phyloP scores from a whole-genome alignment of 176 grass and related monocot species.

The Musa beccarii region DNA sequence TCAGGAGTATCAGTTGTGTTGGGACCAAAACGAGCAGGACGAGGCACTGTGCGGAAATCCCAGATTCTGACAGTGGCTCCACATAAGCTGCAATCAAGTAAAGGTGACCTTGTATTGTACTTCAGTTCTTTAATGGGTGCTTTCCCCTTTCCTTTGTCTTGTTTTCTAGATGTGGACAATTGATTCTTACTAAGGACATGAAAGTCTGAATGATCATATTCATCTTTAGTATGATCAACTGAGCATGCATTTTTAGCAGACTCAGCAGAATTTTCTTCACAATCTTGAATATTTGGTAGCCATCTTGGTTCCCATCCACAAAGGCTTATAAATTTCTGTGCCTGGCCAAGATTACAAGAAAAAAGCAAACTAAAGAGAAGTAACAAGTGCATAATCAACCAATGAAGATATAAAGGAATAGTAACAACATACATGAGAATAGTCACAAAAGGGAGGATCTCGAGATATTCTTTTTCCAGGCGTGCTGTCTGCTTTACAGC shows the following conservation, averaged over 20 bases:
- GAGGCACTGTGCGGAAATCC: conserved; percentile 55
- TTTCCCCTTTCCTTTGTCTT: conserved; percentile 73
- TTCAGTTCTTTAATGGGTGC: conserved; percentile 51
- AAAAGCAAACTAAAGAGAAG: conserved; percentile 21
- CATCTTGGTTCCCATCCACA: conserved; percentile 99
- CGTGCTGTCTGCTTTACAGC: conserved; percentile 59
- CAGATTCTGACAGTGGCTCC: conserved; percentile 76
- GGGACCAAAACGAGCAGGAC: conserved; percentile 47
- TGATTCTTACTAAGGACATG: conserved; percentile 38
- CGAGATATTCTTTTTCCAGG: conserved; percentile 40
- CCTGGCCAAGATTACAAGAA: conserved; percentile 40
- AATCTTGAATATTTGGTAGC: conserved; percentile 96
- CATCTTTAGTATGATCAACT: conserved; percentile 32
- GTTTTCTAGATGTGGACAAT: conserved; percentile 55
- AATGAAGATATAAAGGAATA: conserved; percentile 14
- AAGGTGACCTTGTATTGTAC: conserved; percentile 72
- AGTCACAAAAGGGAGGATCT: conserved; percentile 45
- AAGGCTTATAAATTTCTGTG: conserved; percentile 88
- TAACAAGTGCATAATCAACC: conserved; percentile 3
- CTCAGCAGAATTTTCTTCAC: conserved; percentile 86
- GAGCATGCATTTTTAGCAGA: conserved; percentile 60
- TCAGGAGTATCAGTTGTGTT: conserved; percentile 59
- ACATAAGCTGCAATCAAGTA: conserved; percentile 89
- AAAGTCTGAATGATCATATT: conserved; percentile 31
- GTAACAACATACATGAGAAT: conserved; percentile 48